Conservation (phyloP, 2,329 filamentous ascomycete genomes). For the Colletotrichum phormii region DNA sequence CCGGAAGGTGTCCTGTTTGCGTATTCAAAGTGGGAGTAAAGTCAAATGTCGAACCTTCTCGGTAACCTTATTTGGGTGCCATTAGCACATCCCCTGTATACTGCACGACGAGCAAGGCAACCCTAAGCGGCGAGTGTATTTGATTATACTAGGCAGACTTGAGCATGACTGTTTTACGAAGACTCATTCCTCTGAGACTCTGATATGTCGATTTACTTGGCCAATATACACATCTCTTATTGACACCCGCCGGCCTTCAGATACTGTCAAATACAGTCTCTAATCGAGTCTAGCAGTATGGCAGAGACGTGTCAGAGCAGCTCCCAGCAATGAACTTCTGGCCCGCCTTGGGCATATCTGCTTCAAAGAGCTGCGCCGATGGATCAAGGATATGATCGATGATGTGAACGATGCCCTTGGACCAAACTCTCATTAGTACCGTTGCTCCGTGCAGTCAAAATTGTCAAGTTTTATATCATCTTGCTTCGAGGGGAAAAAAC, state of each 20-base stretch:
- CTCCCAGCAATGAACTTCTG: conserved; percentile 43
- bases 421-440: neutral
- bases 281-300: conserved; percentile 40
- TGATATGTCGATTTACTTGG: too few relatives aligned
- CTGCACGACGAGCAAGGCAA: neutral
- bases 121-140: too few relatives aligned
- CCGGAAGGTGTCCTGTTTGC: neutral
- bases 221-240: too few relatives aligned
- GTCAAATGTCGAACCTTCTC: neutral
- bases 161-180: too few relatives aligned
- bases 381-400: conserved; percentile 42
- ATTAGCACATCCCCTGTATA: neutral
- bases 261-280: neutral
- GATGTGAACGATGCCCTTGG: conserved; percentile 42
- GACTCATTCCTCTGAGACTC: too few relatives aligned
- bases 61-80: neutral
- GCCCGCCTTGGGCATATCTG: conserved; percentile 38
- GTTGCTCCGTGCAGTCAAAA: neutral
- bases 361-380: conserved; percentile 42
- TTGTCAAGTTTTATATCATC: neutral
- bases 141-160: too few relatives aligned
- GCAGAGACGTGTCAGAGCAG: conserved; percentile 42
- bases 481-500: neutral
- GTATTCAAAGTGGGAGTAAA: neutral
- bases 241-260: neutral